Percentiles rank a stretch among this genome's conserved stretches.
These are phyloP conservation scores for Cucumis sativus DNA, from an alignment of 306 rosid species.

Conservation along the genomic window Cucumber_9930_V3 NC_026657.2:31285501-31286000, in stretches of 20 bases:
- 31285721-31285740: slow-evolving; percentile 78
- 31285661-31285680: slow-evolving; percentile 45
- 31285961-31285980: slow-evolving; percentile 83
- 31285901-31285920: slow-evolving; percentile 43
- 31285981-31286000: slow-evolving; percentile 36
- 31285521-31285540: slow-evolving; percentile 72
- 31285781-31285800: slow-evolving; percentile 35
- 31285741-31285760: slow-evolving; percentile 83
- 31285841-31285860: slow-evolving; percentile 40
- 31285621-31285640: slow-evolving; percentile 41
- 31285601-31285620: slow-evolving; percentile 17
- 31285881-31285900: slow-evolving; percentile 23
- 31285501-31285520: slow-evolving; percentile 30
- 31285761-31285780: slow-evolving; percentile 69
- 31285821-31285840: slow-evolving; percentile 25
- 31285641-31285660: slow-evolving; percentile 45
- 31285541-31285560: slow-evolving; percentile 55
- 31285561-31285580: slow-evolving; percentile 66
- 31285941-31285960: slow-evolving; percentile 89
- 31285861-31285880: slow-evolving; percentile 43
- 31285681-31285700: slow-evolving; percentile 56
- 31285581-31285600: slow-evolving; percentile 41
- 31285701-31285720: slow-evolving; percentile 65
- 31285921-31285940: slow-evolving; percentile 88
- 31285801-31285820: slow-evolving; percentile 20